Conservation (phyloP, 2,329 filamentous ascomycete genomes). For the Zelopaecilomyces penicillatus region DNA sequence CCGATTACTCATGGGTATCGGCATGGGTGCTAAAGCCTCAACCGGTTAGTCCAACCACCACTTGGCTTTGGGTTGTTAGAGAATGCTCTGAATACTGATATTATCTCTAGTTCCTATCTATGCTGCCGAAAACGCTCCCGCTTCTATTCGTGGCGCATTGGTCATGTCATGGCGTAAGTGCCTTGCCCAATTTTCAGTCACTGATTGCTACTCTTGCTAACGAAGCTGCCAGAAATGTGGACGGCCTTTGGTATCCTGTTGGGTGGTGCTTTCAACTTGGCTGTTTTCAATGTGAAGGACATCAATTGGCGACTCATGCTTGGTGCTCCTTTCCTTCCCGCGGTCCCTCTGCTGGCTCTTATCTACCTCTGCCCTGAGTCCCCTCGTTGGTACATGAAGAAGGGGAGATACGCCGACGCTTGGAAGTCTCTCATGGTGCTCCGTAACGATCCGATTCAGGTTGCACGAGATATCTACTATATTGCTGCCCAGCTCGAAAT, state of each 20-base stretch:
- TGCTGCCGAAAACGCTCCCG: constrained; percentile 63
- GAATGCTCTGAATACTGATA: no score
- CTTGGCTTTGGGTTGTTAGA: no score
- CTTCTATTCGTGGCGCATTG: constrained; percentile 60
- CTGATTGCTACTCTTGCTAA: background rate
- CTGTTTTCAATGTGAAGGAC: constrained; percentile 16
- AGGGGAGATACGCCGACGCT: constrained; percentile 50
- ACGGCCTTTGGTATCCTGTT: constrained; percentile 45
- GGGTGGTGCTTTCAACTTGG: constrained; percentile 32
- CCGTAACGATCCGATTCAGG: constrained; percentile 46
- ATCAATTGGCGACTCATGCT: constrained; percentile 36
- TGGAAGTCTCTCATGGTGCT: constrained; percentile 46
- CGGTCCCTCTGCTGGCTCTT: constrained; percentile 42
- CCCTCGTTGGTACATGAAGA: constrained; percentile 58
- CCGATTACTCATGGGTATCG: constrained; percentile 60
- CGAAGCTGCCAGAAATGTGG: constrained; percentile 47
- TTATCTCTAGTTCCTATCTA: constrained; percentile 53
- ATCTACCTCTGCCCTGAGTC: constrained; percentile 58
- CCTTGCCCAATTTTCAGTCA: background rate
- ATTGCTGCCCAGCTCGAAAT: constrained; percentile 34
- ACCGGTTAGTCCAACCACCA: constrained; percentile 19
- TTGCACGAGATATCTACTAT: constrained; percentile 53
- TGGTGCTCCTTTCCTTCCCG: constrained; percentile 53
- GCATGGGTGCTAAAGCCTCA: constrained; percentile 58
- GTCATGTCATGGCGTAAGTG: constrained; percentile 65